Conservation (phyloP, 108 stramenopile genomes). For the Nitzschia putrida region DNA sequence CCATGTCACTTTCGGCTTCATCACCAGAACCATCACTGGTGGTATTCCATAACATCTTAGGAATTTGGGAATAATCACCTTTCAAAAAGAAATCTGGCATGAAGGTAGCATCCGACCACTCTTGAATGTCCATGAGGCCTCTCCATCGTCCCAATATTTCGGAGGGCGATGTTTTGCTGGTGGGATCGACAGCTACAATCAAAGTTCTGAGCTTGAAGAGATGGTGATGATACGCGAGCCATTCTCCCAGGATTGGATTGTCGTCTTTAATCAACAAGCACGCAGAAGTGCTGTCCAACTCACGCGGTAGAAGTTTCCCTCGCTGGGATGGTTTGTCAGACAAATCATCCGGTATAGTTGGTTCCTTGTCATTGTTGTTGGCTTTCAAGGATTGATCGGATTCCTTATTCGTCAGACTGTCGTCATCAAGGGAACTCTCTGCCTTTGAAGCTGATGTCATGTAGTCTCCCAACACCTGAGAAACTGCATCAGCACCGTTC, state of each 20-base stretch:
- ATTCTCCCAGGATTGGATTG: constrained; percentile 44
- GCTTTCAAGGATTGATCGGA: too few relatives aligned
- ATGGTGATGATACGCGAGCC: constrained; percentile 74
- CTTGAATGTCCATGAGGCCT: constrained; percentile 7
- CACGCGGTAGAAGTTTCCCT: background rate
- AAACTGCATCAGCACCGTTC: constrained; percentile 26
- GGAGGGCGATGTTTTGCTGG: constrained; percentile 34
- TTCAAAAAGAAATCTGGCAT: constrained; percentile 46
- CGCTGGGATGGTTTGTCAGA: too few relatives aligned
- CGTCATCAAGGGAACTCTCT: too few relatives aligned
- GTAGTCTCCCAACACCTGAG: constrained; percentile 21
- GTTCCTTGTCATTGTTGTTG: too few relatives aligned
- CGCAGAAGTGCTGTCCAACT: constrained; percentile 12
- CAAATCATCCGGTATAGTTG: too few relatives aligned
- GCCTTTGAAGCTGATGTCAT: background rate
- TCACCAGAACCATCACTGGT: constrained; percentile 2
- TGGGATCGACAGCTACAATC: constrained; percentile 68
- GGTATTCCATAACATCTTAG: constrained; percentile 15
- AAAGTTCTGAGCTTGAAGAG: constrained; percentile 53
- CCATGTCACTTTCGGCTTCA: background rate
- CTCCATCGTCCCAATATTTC: constrained; percentile 46
- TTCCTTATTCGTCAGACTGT: too few relatives aligned
- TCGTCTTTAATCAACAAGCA: constrained; percentile 50
- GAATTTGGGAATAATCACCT: constrained; percentile 11
- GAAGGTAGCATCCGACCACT: constrained; percentile 41